phyloP scores from a whole-genome alignment of 208 protist genomes.

The Leptomonas pyrrhocoris region DNA sequence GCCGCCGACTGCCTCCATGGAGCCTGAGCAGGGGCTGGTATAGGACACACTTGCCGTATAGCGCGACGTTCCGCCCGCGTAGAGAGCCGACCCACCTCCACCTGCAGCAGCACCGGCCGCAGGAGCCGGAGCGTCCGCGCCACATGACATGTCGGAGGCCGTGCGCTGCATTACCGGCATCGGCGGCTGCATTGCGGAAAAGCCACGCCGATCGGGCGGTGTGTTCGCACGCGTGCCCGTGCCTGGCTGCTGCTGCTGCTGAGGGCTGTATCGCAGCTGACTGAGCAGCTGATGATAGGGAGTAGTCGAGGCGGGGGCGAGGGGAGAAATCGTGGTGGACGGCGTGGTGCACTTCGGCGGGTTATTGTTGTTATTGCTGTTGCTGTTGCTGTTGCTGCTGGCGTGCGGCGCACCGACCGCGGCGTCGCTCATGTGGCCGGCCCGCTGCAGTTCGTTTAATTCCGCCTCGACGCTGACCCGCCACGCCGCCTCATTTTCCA shows the following conservation, averaged over 20 bases:
- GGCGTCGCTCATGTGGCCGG: background rate
- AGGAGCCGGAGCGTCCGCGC: background rate
- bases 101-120: background rate
- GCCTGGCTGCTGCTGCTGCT: slow-evolving; percentile 4
- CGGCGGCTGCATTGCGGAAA: background rate
- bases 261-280: slow-evolving; percentile 26
- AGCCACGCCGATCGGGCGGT: slow-evolving; percentile 2
- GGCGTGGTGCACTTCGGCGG: background rate
- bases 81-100: background rate
- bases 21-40: background rate
- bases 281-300: slow-evolving; percentile 37
- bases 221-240: slow-evolving; percentile 15
- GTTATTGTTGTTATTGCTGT: background rate
- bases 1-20: background rate
- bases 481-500: slow-evolving; percentile 16
- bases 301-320: slow-evolving; percentile 17
- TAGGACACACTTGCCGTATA: slow-evolving; percentile 19
- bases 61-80: slow-evolving; percentile 5
- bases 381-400: background rate
- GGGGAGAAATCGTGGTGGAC: slow-evolving; percentile 15
- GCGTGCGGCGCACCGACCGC: background rate
- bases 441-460: slow-evolving; percentile 23
- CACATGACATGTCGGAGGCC: background rate
- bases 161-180: background rate
- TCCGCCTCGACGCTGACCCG: slow-evolving; percentile 28